phyloP scores from a whole-genome alignment of 306 rosid genomes.

The Prunus dulcis region DNA sequence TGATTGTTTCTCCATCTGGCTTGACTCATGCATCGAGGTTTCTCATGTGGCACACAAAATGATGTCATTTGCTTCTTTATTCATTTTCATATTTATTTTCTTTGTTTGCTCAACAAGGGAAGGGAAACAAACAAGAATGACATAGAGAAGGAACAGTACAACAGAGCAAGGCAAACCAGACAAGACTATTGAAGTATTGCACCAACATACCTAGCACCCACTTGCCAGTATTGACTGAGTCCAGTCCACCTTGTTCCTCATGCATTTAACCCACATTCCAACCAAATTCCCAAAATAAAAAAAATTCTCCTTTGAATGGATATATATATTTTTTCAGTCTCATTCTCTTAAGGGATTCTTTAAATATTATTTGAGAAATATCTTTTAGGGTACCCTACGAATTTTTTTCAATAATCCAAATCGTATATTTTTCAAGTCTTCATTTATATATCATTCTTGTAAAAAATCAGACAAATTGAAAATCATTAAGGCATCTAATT shows the following conservation, averaged over 20 bases:
- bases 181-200: not conserved
- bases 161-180: not conserved
- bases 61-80: not conserved
- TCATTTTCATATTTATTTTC: not conserved
- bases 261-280: not conserved
- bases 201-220: not conserved
- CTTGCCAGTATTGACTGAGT: not conserved
- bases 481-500: too few relatives aligned
- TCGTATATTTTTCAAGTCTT: too few relatives aligned
- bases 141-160: not conserved
- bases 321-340: not conserved
- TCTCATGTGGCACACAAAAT: not conserved
- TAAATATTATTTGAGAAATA: too few relatives aligned
- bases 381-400: fast-evolving
- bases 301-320: not conserved
- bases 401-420: too few relatives aligned
- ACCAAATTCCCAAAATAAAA: too few relatives aligned
- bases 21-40: not conserved
- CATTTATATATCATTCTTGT: too few relatives aligned
- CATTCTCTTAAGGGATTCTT: fast-evolving
- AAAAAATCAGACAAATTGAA: too few relatives aligned
- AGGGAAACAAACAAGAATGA: not conserved
- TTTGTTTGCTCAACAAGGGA: not conserved
- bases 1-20: not conserved
- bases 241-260: not conserved